Conservation (phyloP, 2,329 filamentous ascomycete species). For the Rhytidhysteron rufulum region DNA sequence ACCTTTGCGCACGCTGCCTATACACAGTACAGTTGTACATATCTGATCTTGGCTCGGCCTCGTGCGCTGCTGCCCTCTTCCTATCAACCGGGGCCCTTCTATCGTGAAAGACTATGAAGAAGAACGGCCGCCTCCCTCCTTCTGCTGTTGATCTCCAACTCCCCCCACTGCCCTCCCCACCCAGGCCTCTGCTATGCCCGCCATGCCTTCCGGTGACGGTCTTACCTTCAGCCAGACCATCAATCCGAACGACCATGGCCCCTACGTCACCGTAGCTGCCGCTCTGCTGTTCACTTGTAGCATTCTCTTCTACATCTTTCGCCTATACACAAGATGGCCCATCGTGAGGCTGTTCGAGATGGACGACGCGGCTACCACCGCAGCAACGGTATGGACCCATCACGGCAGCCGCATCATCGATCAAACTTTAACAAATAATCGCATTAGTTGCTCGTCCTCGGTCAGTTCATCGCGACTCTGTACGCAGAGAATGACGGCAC, state of each 20-base stretch:
- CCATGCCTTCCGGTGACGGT: neutral
- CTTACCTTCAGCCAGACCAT: conserved; percentile 1
- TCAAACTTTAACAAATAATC: neutral
- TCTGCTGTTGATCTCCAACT: neutral
- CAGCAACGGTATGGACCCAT: conserved; percentile 1
- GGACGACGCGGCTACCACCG: conserved; percentile 2
- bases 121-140: neutral
- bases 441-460: conserved; percentile 5
- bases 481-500: conserved; percentile 5
- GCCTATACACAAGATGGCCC: conserved; percentile 3
- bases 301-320: conserved; percentile 1
- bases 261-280: conserved; percentile 3
- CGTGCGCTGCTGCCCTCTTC: neutral
- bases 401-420: neutral
- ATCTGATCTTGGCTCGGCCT: neutral
- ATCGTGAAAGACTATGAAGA: neutral
- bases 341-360: conserved; percentile 1
- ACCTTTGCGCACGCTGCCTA: too few relatives aligned
- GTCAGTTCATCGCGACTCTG: conserved; percentile 4
- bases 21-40: too few relatives aligned
- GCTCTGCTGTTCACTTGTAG: neutral
- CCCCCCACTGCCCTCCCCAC: neutral
- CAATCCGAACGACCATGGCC: conserved; percentile 2
- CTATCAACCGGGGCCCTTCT: neutral
- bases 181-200: neutral